Conservation (phyloP, 805 yeast genomes). For the Ogataea methylovora region DNA sequence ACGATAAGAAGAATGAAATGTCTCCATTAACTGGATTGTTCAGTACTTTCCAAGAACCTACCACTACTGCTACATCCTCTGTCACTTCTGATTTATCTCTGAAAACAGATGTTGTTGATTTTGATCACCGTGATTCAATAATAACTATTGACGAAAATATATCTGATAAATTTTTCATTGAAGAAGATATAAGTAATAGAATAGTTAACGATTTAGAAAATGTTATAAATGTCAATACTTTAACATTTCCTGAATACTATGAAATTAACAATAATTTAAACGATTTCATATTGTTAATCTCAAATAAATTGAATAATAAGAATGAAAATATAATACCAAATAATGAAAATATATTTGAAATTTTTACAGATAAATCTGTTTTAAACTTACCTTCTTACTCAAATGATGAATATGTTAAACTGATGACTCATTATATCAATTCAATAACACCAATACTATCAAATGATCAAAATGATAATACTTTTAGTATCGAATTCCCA, state of each 20-base stretch:
- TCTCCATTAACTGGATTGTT: constrained; percentile 16
- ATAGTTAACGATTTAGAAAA: not conserved
- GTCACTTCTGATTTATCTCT: constrained; percentile 13
- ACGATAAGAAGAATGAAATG: constrained; percentile 9
- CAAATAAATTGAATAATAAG: constrained; percentile 7
- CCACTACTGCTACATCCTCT: constrained; percentile 11
- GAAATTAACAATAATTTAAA: constrained; percentile 28
- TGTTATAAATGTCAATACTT: constrained; percentile 3
- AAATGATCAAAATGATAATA: constrained; percentile 20
- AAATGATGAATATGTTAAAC: constrained; percentile 25
- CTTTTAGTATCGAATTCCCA: constrained; percentile 26
- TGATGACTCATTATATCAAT: constrained; percentile 27
- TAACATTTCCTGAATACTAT: constrained; percentile 11
- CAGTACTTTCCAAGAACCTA: constrained; percentile 11
- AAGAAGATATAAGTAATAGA: not conserved
- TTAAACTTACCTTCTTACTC: constrained; percentile 14
- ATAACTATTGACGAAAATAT: constrained; percentile 5
- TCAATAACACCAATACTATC: not conserved
- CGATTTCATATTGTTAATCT: constrained; percentile 31
- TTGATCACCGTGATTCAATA: constrained; percentile 17
- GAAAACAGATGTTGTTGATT: constrained; percentile 12
- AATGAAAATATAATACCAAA: constrained; percentile 9
- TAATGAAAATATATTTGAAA: constrained; percentile 18
- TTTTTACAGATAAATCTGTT: constrained; percentile 18
- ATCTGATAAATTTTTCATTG: too few species aligned